Evolutionary conservation across 2,329 filamentous ascomycete genomes (phyloP).

Genomic region (Knufia petricola): DNA sequence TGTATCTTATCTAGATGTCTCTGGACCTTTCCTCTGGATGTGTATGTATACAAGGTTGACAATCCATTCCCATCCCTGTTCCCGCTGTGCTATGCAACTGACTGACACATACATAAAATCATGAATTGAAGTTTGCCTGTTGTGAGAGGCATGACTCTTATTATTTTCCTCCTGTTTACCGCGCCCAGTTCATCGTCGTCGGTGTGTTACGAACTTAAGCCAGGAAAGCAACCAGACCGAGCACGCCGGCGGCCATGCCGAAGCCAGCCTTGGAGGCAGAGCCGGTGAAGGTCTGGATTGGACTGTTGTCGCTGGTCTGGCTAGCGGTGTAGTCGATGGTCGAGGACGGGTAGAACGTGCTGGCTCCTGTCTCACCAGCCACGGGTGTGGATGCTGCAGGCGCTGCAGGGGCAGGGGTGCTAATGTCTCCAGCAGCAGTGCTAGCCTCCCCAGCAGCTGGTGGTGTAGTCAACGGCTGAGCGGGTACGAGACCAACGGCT

Average conservation of each 20-base stretch:
- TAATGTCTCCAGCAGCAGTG: neutral
- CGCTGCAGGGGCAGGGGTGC: neutral
- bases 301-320: neutral
- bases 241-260: constrained; percentile 19
- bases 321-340: neutral
- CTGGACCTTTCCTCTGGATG: too few relatives aligned
- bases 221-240: constrained; percentile 18
- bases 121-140: constrained; percentile 3
- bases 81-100: neutral
- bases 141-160: constrained; percentile 4
- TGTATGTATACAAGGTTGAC: too few relatives aligned
- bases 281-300: constrained; percentile 27
- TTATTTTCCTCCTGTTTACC: neutral
- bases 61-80: too few relatives aligned
- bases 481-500: constrained; percentile 16
- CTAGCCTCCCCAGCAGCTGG: constrained; percentile 1
- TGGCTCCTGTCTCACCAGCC: neutral
- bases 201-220: constrained; percentile 18
- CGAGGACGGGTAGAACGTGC: neutral
- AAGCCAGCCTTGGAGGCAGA: constrained; percentile 24
- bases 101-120: neutral
- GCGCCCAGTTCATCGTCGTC: neutral
- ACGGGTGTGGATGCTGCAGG: neutral
- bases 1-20: too few relatives aligned
- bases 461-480: constrained; percentile 5